A percentile compares a stretch with the other conserved stretches of the same genome.
Conservation (phyloP, 108 stramenopile genomes). For the Discostella stelligeroides region DNA sequence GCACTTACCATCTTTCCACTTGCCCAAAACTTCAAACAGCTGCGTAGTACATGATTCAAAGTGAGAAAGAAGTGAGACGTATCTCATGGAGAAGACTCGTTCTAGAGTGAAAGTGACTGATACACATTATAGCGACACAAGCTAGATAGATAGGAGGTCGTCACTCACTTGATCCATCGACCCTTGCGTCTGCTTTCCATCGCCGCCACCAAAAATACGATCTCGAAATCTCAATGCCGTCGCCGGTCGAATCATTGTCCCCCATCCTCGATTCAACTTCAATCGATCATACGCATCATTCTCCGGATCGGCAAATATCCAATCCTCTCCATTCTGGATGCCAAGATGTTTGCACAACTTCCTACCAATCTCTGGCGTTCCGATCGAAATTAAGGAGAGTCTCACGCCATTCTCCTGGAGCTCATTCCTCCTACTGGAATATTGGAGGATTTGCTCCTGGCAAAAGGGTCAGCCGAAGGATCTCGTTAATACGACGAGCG, state of each 20-base stretch:
- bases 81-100: neutral
- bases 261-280: constrained; percentile 61
- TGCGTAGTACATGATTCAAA: constrained; percentile 24
- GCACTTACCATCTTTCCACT: constrained; percentile 67
- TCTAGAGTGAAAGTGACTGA: no score
- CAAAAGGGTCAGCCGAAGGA: constrained; percentile 85
- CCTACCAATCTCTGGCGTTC: constrained; percentile 63
- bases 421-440: constrained; percentile 53
- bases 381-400: constrained; percentile 67
- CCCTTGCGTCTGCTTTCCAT: constrained; percentile 27
- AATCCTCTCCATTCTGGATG: constrained; percentile 48
- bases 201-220: constrained; percentile 42
- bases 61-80: neutral
- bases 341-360: constrained; percentile 62
- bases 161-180: constrained; percentile 19
- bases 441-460: constrained; percentile 84
- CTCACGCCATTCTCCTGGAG: constrained; percentile 54
- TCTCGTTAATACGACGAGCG: constrained; percentile 65
- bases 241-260: constrained; percentile 62
- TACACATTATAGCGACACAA: no score
- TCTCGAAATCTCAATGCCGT: constrained; percentile 69
- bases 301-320: constrained; percentile 69
- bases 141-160: no score
- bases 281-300: constrained; percentile 64
- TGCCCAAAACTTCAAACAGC: constrained; percentile 62